phyloP scores from a whole-genome alignment of 441 rosid genomes.

The Hura crepitans region DNA sequence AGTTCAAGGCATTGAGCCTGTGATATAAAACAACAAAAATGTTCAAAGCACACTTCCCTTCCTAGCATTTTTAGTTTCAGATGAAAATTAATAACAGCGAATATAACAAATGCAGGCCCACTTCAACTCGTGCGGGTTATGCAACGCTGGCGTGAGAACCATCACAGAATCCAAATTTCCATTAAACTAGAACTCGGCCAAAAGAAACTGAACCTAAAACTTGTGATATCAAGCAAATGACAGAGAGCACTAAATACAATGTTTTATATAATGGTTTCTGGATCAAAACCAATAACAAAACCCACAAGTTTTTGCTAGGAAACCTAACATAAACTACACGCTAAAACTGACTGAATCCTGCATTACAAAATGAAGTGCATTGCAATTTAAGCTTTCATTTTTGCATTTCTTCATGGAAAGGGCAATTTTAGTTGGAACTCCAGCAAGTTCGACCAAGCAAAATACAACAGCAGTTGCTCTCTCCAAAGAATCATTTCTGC shows the following conservation, averaged over 20 bases:
- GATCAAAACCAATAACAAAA: conserved; percentile 12
- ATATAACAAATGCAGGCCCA: too few relatives aligned
- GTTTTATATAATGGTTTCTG: not conserved
- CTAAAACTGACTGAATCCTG: conserved; percentile 14
- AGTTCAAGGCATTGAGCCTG: too few relatives aligned
- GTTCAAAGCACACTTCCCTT: too few relatives aligned
- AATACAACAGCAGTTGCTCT: not conserved
- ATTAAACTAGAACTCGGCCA: too few relatives aligned
- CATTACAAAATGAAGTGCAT: conserved; percentile 17
- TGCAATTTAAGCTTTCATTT: not conserved
- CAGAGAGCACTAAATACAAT: not conserved
- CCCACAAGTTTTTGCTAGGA: not conserved
- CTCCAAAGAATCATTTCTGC: not conserved
- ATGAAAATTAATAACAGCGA: too few relatives aligned
- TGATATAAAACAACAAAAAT: too few relatives aligned
- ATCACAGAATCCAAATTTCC: too few relatives aligned
- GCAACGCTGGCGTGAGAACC: too few relatives aligned
- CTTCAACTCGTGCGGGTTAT: too few relatives aligned
- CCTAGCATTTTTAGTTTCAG: too few relatives aligned
- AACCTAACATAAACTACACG: conserved; percentile 10
- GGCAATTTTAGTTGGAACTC: not conserved
- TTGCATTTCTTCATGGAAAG: not conserved
- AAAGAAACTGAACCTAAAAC: too few relatives aligned
- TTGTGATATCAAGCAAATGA: not conserved
- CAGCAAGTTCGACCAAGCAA: not conserved